These are phyloP conservation scores for Lipomyces japonicus DNA, from an alignment of 805 yeast genomes.

Conservation along the genomic window DNA sequence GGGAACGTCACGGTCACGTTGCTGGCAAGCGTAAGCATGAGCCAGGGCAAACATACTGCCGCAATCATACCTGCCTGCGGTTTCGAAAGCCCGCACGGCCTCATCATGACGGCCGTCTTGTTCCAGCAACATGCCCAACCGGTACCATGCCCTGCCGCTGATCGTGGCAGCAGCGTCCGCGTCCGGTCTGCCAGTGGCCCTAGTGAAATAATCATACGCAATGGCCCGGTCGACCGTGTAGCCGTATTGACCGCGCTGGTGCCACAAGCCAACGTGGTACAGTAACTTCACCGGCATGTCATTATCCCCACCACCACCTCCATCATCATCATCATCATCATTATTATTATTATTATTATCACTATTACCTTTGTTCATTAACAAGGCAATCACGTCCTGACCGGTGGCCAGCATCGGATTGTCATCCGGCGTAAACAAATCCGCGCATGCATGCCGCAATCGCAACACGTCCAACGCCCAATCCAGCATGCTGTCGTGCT, in stretches of 20 bases:
- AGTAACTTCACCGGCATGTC: constrained; percentile 30
- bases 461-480: constrained; percentile 17
- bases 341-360: too few relatives aligned
- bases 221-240: constrained; percentile 17
- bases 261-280: constrained; percentile 35
- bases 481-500: constrained; percentile 6
- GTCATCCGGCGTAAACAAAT: constrained; percentile 4
- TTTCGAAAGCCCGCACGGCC: constrained; percentile 37
- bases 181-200: constrained; percentile 36
- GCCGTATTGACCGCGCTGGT: constrained; percentile 33
- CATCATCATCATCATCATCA: too few relatives aligned
- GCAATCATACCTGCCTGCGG: constrained; percentile 39
- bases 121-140: constrained; percentile 38
- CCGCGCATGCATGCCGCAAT: neutral
- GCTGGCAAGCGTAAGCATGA: too few relatives aligned
- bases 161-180: too few relatives aligned
- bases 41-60: constrained; percentile 39
- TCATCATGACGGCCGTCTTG: too few relatives aligned
- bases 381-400: neutral
- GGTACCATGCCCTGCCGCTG: constrained; percentile 41
- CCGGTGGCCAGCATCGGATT: constrained; percentile 4
- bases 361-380: too few relatives aligned
- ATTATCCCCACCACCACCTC: neutral
- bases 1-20: too few relatives aligned
- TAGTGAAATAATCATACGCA: constrained; percentile 33